Evolutionary conservation across 2,329 filamentous ascomycete genomes (phyloP).

Genomic region (Trichoderma guizhouense): DNA sequence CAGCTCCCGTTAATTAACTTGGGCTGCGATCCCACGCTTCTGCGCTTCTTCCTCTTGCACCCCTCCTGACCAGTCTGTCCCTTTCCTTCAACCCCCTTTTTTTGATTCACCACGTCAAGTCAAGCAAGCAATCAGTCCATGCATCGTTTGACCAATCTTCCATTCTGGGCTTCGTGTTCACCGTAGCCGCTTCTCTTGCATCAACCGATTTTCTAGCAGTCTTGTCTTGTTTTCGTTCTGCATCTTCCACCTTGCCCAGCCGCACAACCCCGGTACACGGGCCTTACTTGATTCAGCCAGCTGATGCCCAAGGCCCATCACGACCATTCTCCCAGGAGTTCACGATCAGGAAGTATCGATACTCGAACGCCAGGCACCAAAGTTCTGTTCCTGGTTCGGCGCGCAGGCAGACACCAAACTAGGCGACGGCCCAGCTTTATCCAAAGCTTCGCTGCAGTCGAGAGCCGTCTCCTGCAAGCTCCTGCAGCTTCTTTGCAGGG

Average conservation of each 20-base stretch:
- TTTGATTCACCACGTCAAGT: slow-evolving; percentile 6
- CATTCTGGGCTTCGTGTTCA: slow-evolving; percentile 3
- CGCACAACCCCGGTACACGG: slow-evolving; percentile 5
- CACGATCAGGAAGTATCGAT: not conserved
- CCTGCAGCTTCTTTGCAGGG: slow-evolving; percentile 17
- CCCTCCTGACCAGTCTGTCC: slow-evolving; percentile 12
- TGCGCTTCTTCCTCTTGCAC: slow-evolving; percentile 13
- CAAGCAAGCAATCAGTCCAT: not conserved
- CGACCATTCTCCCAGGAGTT: slow-evolving; percentile 10
- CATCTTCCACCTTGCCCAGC: slow-evolving; percentile 1
- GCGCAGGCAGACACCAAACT: not conserved
- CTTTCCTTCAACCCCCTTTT: slow-evolving; percentile 2
- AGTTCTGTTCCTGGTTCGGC: not conserved
- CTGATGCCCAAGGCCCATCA: slow-evolving; percentile 12
- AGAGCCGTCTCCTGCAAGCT: slow-evolving; percentile 14
- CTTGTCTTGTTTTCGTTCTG: not conserved
- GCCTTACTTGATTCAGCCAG: slow-evolving; percentile 18
- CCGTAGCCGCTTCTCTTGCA: not conserved
- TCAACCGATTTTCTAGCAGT: not conserved
- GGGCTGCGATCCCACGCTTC: slow-evolving; percentile 4
- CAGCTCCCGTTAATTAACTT: slow-evolving; percentile 14
- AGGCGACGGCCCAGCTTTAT: not conserved
- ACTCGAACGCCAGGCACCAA: not conserved
- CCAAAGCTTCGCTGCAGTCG: not conserved
- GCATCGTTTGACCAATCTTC: not conserved